Evolutionary conservation across 2,329 filamentous ascomycete species (phyloP).

Genomic region (Colletotrichum scovillei): DNA sequence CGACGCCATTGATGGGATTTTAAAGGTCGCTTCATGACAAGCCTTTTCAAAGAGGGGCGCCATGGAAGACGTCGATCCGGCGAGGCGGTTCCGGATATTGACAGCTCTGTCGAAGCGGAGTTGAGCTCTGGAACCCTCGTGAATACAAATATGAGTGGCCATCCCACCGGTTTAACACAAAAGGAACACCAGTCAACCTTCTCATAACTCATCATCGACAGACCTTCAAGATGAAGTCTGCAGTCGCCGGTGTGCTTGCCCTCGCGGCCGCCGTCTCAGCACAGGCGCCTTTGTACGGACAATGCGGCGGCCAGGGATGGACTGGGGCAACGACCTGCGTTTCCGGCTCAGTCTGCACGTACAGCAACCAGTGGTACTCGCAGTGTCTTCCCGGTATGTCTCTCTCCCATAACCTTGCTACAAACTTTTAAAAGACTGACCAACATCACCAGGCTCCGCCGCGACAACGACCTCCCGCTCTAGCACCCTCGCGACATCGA

Average conservation of each 20-base stretch:
- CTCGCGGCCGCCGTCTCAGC: slow-evolving; percentile 32
- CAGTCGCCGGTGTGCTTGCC: slow-evolving; percentile 17
- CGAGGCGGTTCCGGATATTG: slow-evolving; percentile 2
- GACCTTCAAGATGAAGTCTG: slow-evolving; percentile 27
- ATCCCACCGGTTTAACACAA: slow-evolving; percentile 4
- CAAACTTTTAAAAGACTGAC: no score
- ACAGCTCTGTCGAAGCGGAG: background rate
- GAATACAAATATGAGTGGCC: slow-evolving; percentile 12
- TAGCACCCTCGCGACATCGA: slow-evolving; percentile 31
- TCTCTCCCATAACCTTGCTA: slow-evolving; percentile 12
- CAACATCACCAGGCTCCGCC: background rate
- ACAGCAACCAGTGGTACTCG: slow-evolving; percentile 50
- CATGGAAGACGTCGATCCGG: slow-evolving; percentile 27
- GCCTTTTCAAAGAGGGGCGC: slow-evolving; percentile 4
- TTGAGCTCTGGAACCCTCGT: no score
- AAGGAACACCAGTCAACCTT: background rate
- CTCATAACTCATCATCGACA: background rate
- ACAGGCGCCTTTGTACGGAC: slow-evolving; percentile 41
- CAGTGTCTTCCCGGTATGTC: slow-evolving; percentile 47
- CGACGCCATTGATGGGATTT: slow-evolving; percentile 31
- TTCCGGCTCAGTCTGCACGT: slow-evolving; percentile 50
- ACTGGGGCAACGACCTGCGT: slow-evolving; percentile 56
- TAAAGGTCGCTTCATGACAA: background rate
- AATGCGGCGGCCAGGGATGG: slow-evolving; percentile 57
- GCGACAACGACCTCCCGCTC: slow-evolving; percentile 30